Percentiles rank a stretch among this genome's conserved stretches.
Evolutionary conservation across 768 basidiomycete species (phyloP).

Genomic region (Trametes villosa): DNA sequence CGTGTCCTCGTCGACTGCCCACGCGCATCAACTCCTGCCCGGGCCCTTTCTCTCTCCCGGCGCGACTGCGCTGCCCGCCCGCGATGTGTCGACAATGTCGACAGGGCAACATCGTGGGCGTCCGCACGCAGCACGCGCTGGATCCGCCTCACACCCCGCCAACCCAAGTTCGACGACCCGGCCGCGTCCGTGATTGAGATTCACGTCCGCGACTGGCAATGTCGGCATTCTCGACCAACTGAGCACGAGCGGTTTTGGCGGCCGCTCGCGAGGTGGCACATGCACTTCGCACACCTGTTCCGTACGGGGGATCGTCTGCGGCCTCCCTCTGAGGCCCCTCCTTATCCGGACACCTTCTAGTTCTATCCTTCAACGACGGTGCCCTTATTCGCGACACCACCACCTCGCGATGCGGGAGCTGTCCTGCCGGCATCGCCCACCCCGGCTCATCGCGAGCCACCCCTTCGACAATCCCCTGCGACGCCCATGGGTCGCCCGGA

Average conservation of each 20-base stretch:
- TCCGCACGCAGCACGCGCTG: not conserved
- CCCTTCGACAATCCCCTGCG: not conserved
- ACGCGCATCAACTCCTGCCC: not conserved
- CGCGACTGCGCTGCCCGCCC: not conserved
- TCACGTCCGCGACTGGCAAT: not conserved
- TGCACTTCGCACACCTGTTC: not conserved
- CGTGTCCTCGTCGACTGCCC: not conserved
- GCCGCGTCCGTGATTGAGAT: not conserved
- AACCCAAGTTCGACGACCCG: not conserved
- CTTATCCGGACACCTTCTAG: not conserved
- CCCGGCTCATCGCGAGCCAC: not conserved
- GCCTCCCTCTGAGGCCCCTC: not conserved
- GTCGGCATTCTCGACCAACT: not conserved
- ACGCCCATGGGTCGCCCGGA: not conserved
- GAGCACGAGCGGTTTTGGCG: not conserved
- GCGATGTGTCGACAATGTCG: no score
- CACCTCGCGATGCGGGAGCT: not conserved
- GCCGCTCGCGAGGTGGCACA: not conserved
- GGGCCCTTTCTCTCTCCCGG: no score
- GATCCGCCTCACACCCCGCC: not conserved
- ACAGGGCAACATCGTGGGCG: not conserved
- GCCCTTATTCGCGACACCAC: not conserved
- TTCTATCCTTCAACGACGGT: not conserved
- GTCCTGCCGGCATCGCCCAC: no score
- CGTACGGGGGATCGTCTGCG: not conserved